Conservation (phyloP, 2,329 filamentous ascomycete genomes). For the Cryphonectria parasitica region DNA sequence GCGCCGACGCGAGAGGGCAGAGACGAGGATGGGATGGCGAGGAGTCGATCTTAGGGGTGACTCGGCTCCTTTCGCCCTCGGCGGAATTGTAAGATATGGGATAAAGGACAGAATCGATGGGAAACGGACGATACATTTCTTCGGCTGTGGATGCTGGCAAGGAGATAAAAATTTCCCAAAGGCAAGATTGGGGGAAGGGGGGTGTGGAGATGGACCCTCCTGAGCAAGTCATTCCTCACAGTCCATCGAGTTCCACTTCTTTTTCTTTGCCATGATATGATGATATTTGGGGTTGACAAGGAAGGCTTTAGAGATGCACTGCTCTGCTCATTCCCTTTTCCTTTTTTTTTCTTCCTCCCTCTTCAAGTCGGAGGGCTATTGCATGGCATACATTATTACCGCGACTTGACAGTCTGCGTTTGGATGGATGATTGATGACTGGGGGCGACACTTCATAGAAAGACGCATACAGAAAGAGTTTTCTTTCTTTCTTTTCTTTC, state of each 20-base stretch:
- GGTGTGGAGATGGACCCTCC: not conserved
- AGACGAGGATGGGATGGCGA: slow-evolving; percentile 2
- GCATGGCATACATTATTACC: not conserved
- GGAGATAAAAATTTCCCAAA: not conserved
- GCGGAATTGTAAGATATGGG: slow-evolving; percentile 1
- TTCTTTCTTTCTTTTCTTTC: not conserved
- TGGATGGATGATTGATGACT: not conserved
- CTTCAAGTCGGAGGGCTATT: not conserved
- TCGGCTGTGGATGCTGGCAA: not conserved
- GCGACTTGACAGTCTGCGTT: not conserved
- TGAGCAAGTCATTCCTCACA: not conserved
- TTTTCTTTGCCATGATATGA: not conserved
- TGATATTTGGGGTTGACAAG: not conserved
- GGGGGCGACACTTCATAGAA: not conserved
- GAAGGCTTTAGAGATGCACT: not conserved
- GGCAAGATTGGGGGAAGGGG: not conserved
- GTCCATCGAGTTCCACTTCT: not conserved
- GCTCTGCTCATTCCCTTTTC: not conserved
- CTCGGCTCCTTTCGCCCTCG: not conserved
- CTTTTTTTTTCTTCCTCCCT: not conserved
- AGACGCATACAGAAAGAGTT: not conserved
- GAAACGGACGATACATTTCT: not conserved
- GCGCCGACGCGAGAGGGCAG: not conserved
- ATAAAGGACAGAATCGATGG: slow-evolving; percentile 13
- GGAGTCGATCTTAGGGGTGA: slow-evolving; percentile 23